Percentiles rank a stretch among this genome's conserved stretches.
Conservation (phyloP, 164 flowering plant species). For the Vitis rupestris region DNA sequence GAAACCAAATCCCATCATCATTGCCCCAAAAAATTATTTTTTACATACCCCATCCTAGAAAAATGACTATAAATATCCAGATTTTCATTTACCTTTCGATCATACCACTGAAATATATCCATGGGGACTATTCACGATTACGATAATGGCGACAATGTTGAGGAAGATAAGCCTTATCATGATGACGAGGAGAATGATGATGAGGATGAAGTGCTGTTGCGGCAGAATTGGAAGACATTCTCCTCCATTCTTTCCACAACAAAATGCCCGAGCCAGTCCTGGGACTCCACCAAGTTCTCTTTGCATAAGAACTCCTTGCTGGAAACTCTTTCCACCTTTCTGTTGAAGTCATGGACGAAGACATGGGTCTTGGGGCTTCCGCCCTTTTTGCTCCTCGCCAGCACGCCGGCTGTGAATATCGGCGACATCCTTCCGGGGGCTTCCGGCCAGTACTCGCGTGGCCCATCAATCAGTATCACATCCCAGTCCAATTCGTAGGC, state of each 20-base stretch:
- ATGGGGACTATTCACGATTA: not conserved
- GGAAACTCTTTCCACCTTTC: slow-evolving; percentile 59
- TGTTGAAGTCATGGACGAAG: slow-evolving; percentile 72
- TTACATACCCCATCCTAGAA: slow-evolving; percentile 5
- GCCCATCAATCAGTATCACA: slow-evolving; percentile 86
- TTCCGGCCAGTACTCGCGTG: slow-evolving; percentile 69
- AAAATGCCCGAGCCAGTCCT: slow-evolving; percentile 67
- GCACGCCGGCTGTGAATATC: slow-evolving; percentile 84
- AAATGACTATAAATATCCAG: slow-evolving; percentile 13
- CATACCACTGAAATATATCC: not conserved
- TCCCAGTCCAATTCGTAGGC: slow-evolving; percentile 91
- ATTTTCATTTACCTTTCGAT: not conserved
- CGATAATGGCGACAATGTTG: not conserved
- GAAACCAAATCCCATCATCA: not conserved
- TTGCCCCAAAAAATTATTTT: slow-evolving; percentile 16
- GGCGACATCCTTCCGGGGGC: slow-evolving; percentile 86
- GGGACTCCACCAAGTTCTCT: slow-evolving; percentile 69
- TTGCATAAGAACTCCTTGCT: slow-evolving; percentile 76
- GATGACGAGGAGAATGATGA: slow-evolving; percentile 26
- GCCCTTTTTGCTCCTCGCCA: slow-evolving; percentile 79
- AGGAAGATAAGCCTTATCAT: slow-evolving; percentile 2
- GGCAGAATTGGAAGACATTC: slow-evolving; percentile 49
- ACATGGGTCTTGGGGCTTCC: slow-evolving; percentile 65
- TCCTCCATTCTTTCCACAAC: slow-evolving; percentile 57
- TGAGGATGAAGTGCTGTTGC: slow-evolving; percentile 20